Evolutionary conservation across 306 rosid species (phyloP), one percentile per base, ranked within the genome.

Genomic region (Cicer pinnatifidum): DNA sequence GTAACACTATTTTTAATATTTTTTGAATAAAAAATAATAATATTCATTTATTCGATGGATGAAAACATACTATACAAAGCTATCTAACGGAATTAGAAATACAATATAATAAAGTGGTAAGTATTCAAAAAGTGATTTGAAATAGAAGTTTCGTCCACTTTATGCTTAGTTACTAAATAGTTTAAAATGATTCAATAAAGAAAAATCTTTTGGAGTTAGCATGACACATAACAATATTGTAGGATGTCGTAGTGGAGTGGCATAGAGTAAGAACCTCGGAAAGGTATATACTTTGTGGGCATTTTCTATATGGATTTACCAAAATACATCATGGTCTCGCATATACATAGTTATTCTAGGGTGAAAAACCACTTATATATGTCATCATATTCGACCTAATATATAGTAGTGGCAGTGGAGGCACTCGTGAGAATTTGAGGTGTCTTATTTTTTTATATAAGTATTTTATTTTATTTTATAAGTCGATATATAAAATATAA

Each of bases 91-190:
- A 40, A 12, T 64, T 70, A 23, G 33, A 23, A 1, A 54, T 17
- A 54, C 41, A 12, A 54, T 61, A 54, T 52, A 6, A 54, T 17
- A 54, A 23, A 23, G 33, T 23, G 3, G 0, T 7, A 52, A 52
- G 28, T 2, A 2, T 51, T 51, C 1, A 38, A 63, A 37, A 6
- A 10, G 19, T 40, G 8, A 23, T 77, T 73, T 41, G 33, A 33
- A 52, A 40, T 8, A 40, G 50, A 60, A 73, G 78, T 56, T 69
- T 69, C 58, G 28, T 7, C 61, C 79, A 59, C 79, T 23, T 59
- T 75, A 16, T 67, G n/a, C 23, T 23, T 23, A 23, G 33, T 13
- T 3, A 11, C 46, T 6, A 71, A 58, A 68, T 58, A 64, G 70
- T 45, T 50, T 71, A 51, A 39, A 76, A 33, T 43, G 48, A 50